Evolutionary conservation across 2,329 filamentous ascomycete genomes (phyloP), one percentile per base, ranked within the genome.

Genomic region (Diplodia intermedia): DNA sequence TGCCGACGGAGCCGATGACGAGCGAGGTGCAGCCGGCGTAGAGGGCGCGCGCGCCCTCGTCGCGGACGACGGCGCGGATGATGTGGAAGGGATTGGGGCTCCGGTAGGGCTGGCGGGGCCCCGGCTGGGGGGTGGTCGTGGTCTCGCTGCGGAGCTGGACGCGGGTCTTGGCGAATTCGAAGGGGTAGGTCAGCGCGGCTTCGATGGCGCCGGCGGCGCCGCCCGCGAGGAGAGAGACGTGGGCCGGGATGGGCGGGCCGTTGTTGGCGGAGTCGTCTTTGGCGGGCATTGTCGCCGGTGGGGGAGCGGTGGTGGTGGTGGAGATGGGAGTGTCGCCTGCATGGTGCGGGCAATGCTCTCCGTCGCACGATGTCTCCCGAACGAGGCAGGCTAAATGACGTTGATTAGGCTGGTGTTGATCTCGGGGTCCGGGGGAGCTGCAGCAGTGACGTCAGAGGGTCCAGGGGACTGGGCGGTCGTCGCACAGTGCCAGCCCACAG

Each of bases 101-200:
- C 15, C 31, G 29, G 63, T 20, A 20, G 15, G 40, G 52, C 14
- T 23, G 38, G 31, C 31, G 31, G 7, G 31, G 31, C 0, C 6
- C 8, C 31, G 8, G 31, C 12, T 38, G 38, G 38, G 26, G 3
- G 50, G n/a, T 33, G 52, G 1, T n/a, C n/a, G n/a, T 15, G 38
- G 40, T 67, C 11, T 83, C 78, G 50, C 79, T 76, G 36, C 80
- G 80, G n/a, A 89, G 79, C 70, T 90, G 87, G 3, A 87, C 83
- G 66, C 86, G 81, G 0, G 88, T 90, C 77, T 91, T 91, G 66
- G 88, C 87, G 71, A 89, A 91, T 73, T 90, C 88, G 72, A 90
- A 86, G 0, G 88, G 88, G 75, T 90, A 90, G 76, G 78, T 67
- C 18, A 50, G 71, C 49, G 78, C 77, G 8, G 77, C 77, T 71